Percentiles rank a stretch among this genome's conserved stretches.
Conservation (phyloP, 306 rosid species). For the Prunus padus region DNA sequence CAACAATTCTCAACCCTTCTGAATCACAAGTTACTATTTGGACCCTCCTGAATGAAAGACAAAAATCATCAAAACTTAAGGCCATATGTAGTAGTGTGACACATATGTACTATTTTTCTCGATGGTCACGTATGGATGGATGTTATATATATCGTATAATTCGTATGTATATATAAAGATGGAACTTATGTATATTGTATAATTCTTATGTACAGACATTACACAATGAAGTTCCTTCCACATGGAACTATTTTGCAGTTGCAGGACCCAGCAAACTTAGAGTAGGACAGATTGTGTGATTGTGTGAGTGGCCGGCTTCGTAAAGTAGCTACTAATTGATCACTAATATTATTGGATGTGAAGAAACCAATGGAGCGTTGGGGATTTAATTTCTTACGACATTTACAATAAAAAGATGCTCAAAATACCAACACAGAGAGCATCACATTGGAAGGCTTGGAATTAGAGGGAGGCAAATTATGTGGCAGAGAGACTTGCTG, state of each 20-base stretch:
- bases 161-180: too few species aligned
- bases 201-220: too few species aligned
- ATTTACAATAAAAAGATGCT: conserved; percentile 11
- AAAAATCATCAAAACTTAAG: neutral
- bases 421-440: neutral
- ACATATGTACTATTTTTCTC: neutral
- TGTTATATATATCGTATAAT: too few species aligned
- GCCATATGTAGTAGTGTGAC: neutral
- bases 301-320: neutral
- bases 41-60: neutral
- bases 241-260: neutral
- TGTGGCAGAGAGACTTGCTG: conserved; percentile 29
- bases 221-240: too few species aligned
- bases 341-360: neutral
- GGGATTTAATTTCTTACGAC: conserved; percentile 18
- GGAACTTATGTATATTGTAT: neutral
- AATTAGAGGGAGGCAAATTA: conserved; percentile 9
- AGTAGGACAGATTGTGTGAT: neutral
- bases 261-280: neutral
- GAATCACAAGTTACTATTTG: neutral
- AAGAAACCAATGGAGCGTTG: conserved; percentile 36
- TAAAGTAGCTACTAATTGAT: neutral
- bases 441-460: conserved; percentile 9
- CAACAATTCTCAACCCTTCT: neutral
- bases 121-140: neutral